These are phyloP conservation scores for Cryoendolithus antarcticus DNA, from an alignment of 2,329 filamentous ascomycete genomes.

Conservation along the genomic window DNA sequence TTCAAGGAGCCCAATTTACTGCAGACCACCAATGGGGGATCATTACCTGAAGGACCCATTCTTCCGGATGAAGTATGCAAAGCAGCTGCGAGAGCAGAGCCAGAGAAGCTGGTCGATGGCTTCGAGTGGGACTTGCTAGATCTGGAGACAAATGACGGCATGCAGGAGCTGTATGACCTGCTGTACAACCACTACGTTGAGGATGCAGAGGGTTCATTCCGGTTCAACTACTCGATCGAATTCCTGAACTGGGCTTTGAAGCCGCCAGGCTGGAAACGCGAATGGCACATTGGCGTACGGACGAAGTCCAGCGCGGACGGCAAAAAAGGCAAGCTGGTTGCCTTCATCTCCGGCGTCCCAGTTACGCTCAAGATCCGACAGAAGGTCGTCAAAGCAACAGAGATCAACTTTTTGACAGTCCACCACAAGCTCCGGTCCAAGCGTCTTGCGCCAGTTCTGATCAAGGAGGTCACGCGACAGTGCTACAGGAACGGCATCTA, in stretches of 20 bases:
- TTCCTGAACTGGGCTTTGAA: constrained; percentile 93
- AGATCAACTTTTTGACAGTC: constrained; percentile 96
- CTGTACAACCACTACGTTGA: constrained; percentile 93
- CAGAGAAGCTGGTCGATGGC: constrained; percentile 62
- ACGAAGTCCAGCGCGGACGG: constrained; percentile 37
- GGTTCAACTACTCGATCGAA: constrained; percentile 85
- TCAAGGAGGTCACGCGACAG: constrained; percentile 91
- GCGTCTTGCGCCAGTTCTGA: constrained; percentile 81
- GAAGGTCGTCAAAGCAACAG: constrained; percentile 63
- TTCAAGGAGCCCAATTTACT: constrained; percentile 45
- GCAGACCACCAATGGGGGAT: constrained; percentile 28
- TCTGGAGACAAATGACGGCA: constrained; percentile 59
- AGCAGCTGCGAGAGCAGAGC: constrained; percentile 36
- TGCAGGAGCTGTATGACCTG: constrained; percentile 85
- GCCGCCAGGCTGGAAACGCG: constrained; percentile 82
- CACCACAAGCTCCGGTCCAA: constrained; percentile 96
- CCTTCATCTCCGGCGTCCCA: constrained; percentile 90
- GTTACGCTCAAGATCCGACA: constrained; percentile 69
- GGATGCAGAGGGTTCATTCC: constrained; percentile 92
- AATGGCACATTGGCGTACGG: constrained; percentile 92
- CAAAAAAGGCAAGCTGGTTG: constrained; percentile 75
- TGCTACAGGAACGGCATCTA: constrained; percentile 79
- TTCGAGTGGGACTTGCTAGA: constrained; percentile 96
- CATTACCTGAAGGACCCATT: constrained; percentile 68
- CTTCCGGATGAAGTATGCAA: constrained; percentile 67